Evolutionary conservation across 768 basidiomycete species (phyloP).

Genomic region (Amanita rubescens): DNA sequence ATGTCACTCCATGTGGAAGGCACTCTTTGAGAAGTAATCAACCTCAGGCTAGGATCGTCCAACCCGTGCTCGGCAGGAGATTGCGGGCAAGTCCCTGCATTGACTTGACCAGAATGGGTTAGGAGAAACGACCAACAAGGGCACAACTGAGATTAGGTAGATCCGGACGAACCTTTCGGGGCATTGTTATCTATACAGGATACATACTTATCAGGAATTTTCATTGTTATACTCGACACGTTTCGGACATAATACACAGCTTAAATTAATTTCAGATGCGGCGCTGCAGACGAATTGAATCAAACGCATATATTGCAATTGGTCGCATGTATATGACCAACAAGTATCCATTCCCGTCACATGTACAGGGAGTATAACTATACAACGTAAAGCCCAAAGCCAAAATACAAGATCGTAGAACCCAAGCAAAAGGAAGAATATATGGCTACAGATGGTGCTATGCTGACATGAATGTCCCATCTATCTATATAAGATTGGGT

Average conservation of each 20-base stretch:
- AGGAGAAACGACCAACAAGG: not conserved
- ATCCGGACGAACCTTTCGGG: not conserved
- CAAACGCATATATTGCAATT: not conserved
- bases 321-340: constrained; percentile 5
- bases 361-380: not conserved
- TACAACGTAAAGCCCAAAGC: constrained; percentile 3
- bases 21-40: constrained; percentile 16
- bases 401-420: constrained; percentile 1
- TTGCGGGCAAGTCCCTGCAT: not conserved
- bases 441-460: constrained; percentile 10
- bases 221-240: not conserved
- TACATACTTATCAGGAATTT: not conserved
- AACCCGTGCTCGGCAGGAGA: not conserved
- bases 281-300: not conserved
- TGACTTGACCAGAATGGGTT: not conserved
- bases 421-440: not conserved
- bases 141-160: not conserved
- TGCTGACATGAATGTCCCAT: constrained; percentile 6
- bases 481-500: constrained; percentile 3
- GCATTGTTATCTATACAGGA: not conserved
- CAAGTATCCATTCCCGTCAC: not conserved
- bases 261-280: not conserved
- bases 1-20: constrained; percentile 35
- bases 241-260: not conserved
- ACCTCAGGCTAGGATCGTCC: not conserved